Percentiles rank a stretch among this genome's conserved stretches.
These are phyloP conservation scores for Excoecaria agallocha DNA, from an alignment of 345 rosid species.

Conservation along the genomic window DNA sequence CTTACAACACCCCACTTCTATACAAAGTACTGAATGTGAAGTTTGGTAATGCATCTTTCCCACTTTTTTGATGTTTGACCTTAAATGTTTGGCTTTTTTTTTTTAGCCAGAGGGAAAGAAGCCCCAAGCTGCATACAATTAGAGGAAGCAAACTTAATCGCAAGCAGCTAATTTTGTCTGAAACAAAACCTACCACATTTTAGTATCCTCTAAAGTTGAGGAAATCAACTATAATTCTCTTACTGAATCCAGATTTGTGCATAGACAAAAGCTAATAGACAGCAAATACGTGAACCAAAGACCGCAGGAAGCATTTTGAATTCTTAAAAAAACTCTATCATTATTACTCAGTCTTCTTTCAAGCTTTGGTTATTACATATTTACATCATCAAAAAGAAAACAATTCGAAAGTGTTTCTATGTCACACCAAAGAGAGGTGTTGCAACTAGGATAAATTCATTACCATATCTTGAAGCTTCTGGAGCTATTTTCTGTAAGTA, in stretches of 20 bases:
- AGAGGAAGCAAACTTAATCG: neutral
- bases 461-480: conserved; percentile 95
- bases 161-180: neutral
- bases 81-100: neutral
- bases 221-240: too few species aligned
- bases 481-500: conserved; percentile 90
- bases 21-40: neutral
- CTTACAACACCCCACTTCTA: neutral
- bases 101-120: neutral
- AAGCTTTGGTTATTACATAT: neutral
- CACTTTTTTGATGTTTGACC: neutral
- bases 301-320: neutral
- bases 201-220: too few species aligned
- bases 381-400: neutral
- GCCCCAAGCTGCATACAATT: neutral
- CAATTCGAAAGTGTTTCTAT: neutral
- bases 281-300: neutral
- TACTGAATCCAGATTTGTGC: neutral
- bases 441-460: conserved; percentile 1
- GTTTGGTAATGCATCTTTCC: neutral
- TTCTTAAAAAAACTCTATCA: neutral
- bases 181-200: too few species aligned
- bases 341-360: neutral
- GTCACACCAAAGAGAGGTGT: neutral
- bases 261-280: neutral